phyloP scores from a whole-genome alignment of 192 early-diverging fungal species.

The Cetraspora pellucida region DNA sequence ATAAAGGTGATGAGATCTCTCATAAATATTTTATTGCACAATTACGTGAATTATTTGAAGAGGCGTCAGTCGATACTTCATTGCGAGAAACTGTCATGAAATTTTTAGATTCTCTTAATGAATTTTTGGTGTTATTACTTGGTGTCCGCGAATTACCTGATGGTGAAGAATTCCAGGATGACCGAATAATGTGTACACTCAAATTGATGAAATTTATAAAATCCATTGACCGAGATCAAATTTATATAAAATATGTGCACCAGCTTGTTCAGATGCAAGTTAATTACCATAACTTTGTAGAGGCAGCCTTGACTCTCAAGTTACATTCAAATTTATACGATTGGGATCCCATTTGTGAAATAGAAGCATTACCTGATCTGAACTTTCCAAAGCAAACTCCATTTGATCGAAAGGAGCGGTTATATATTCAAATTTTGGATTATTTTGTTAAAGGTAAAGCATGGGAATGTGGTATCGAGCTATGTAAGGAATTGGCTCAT shows the following conservation, averaged over 20 bases:
- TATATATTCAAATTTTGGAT: constrained; percentile 60
- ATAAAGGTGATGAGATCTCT: constrained; percentile 41
- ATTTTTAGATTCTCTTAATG: constrained; percentile 52
- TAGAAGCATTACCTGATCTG: constrained; percentile 55
- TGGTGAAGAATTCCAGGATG: constrained; percentile 59
- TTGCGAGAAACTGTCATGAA: constrained; percentile 27
- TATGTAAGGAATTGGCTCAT: constrained; percentile 62
- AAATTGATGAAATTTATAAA: constrained; percentile 69
- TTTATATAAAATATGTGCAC: constrained; percentile 73
- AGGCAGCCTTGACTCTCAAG: constrained; percentile 69
- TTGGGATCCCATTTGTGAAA: constrained; percentile 58
- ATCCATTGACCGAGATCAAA: constrained; percentile 55
- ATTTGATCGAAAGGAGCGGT: constrained; percentile 66
- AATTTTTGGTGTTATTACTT: constrained; percentile 55
- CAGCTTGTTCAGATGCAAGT: constrained; percentile 62
- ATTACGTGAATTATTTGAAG: constrained; percentile 33
- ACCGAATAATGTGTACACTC: constrained; percentile 61
- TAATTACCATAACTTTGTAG: constrained; percentile 55
- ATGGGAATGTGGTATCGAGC: constrained; percentile 72
- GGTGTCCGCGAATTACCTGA: constrained; percentile 59
- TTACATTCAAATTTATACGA: constrained; percentile 67
- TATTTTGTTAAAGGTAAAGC: constrained; percentile 65
- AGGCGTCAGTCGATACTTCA: neutral
- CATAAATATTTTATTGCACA: constrained; percentile 36
- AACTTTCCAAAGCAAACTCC: constrained; percentile 54